Evolutionary conservation across 495 filamentous ascomycete species (phyloP), one percentile per base, ranked within the genome.

Genomic region (Clohesyomyces aquaticus): DNA sequence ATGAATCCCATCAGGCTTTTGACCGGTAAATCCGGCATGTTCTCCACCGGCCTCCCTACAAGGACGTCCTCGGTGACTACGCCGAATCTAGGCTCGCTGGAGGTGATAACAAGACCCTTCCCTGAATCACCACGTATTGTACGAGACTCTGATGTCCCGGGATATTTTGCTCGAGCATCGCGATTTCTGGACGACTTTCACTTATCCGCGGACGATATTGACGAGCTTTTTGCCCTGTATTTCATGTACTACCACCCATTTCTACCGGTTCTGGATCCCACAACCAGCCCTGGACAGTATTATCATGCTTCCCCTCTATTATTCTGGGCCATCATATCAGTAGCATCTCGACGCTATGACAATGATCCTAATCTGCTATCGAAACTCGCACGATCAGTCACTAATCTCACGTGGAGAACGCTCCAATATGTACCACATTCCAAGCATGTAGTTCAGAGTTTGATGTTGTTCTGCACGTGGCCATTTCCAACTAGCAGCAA

Each of bases 391-490:
- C 72, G 68, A 3, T 72, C 67, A n/a, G 74, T 82, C 12, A 73
- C 67, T 1, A 81, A 85, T 56, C 77, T 94, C 29, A 78, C 94
- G 0, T 96, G 91, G 91, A 83, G 83, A 38, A 91, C 90, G 0
- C 74, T 96, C 22, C 87, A 87, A 38, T 88, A 90, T 47, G 86
- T 93, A 8, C 91, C 91, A n/a, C 90, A 91, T 68, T 93, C 82
- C 70, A 91, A 93, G 68, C 87, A 88, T 71, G 87, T 93, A 18
- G 89, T 94, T 68, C 95, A 95, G 75, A 91, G 91, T 10, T 81
- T 96, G 38, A 91, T 87, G 71, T 72, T 96, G 21, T 78, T 96
- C 42, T 96, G 91, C 75, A 88, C 88, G 6, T 96, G 91, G 91
- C 91, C 91, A 10, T 81, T 95, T 23, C 91, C 91, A 10, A 91